Evolutionary conservation across 2,329 filamentous ascomycete species (phyloP).

Genomic region (Ploettnerulaceae sp.): DNA sequence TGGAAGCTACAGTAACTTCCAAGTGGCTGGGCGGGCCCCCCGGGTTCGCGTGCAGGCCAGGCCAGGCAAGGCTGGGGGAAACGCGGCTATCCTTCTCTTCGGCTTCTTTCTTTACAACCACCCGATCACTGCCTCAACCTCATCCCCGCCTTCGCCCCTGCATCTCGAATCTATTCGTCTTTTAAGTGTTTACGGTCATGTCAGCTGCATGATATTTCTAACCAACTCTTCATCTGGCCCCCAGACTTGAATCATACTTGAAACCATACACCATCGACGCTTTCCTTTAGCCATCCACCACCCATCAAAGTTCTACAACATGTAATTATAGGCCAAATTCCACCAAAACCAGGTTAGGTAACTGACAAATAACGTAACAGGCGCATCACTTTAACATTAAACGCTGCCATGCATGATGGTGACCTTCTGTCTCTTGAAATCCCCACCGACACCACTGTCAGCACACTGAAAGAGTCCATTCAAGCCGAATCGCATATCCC

Average conservation of each 20-base stretch:
- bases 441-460: slow-evolving; percentile 74
- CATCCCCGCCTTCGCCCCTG: background rate
- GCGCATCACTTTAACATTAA: slow-evolving; percentile 84
- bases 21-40: background rate
- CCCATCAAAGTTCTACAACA: slow-evolving; percentile 11
- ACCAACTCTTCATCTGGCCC: background rate
- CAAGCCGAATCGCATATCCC: slow-evolving; percentile 76
- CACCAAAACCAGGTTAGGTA: slow-evolving; percentile 1
- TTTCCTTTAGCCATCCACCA: slow-evolving; percentile 4
- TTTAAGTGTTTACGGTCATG: slow-evolving; percentile 8
- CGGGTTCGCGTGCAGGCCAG: background rate
- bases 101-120: background rate
- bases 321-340: slow-evolving; percentile 17
- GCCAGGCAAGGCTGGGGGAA: slow-evolving; percentile 1
- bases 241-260: background rate
- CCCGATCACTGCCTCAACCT: background rate
- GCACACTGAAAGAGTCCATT: slow-evolving; percentile 81
- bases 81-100: slow-evolving; percentile 3
- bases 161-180: background rate
- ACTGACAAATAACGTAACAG: slow-evolving; percentile 40
- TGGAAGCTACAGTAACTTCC: too few species aligned
- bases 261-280: slow-evolving; percentile 4
- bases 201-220: slow-evolving; percentile 7
- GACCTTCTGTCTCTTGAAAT: slow-evolving; percentile 80
- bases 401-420: slow-evolving; percentile 60